phyloP scores from a whole-genome alignment of 306 rosid species.

The Acmispon strigosus region DNA sequence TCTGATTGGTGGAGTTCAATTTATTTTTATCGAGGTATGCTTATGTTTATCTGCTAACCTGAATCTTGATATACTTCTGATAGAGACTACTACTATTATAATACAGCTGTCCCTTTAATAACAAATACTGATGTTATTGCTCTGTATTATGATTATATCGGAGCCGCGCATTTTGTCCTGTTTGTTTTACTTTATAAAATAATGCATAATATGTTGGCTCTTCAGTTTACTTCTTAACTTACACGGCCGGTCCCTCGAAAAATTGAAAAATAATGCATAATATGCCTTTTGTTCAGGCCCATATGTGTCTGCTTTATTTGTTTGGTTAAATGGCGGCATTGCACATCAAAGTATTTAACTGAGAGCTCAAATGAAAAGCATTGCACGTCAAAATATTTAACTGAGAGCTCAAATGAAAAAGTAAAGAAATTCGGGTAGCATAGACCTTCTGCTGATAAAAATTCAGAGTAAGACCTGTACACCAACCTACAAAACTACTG shows the following conservation, averaged over 20 bases:
- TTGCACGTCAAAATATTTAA: too few species aligned
- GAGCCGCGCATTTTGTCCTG: neutral
- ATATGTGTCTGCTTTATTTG: too few species aligned
- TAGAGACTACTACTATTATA: neutral
- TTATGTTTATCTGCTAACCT: constrained; percentile 26
- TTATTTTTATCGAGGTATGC: constrained; percentile 82
- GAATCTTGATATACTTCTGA: neutral
- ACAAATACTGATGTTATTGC: neutral
- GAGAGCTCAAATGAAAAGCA: too few species aligned
- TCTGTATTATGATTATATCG: neutral
- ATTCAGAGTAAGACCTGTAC: too few species aligned
- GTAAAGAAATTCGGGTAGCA: too few species aligned
- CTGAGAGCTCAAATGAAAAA: too few species aligned
- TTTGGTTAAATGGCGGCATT: too few species aligned
- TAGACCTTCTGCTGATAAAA: too few species aligned
- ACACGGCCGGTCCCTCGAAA: neutral
- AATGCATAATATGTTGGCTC: neutral
- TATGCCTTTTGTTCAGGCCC: too few species aligned
- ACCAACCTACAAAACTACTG: too few species aligned
- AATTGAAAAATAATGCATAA: too few species aligned
- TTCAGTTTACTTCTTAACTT: neutral
- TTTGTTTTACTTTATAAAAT: neutral
- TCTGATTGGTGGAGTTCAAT: constrained; percentile 89
- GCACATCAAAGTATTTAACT: too few species aligned
- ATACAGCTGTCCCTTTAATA: neutral